Evolutionary conservation across 2,329 filamentous ascomycete genomes (phyloP), one percentile per base, ranked within the genome.

Genomic region (Epichloe amarillans): DNA sequence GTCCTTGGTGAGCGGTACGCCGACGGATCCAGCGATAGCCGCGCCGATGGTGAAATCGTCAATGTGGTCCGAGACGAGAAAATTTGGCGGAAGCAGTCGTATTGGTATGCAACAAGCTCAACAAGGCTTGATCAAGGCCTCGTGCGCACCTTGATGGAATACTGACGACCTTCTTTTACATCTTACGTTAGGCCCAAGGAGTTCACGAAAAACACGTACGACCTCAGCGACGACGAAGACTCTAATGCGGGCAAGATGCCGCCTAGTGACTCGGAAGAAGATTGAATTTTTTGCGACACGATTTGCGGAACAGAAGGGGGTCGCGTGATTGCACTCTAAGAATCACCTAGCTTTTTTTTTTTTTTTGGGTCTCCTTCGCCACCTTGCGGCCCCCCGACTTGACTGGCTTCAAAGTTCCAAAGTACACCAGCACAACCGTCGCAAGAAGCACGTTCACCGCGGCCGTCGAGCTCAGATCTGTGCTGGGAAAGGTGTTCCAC

Each of bases 401-500:
- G 17, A 21, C 50, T 19, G 47, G 48, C 47, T 56, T 60, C 50
- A 69, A 66, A 48, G 76, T 75, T 3, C 79, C 80, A 56, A 72
- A 68, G 75, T 83, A 86, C 14, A 80, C 71, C 45, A 80, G 73
- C 5, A 70, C 69, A 1, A 91, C 80, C 15, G 85, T 86, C 12
- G 78, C 62, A 17, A 80, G 79, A 59, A 97, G 71, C 39, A 81
- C 79, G 23, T 74, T 74, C 14, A 98, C 86, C 8, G 89, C 90
- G 15, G 74, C 69, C 14, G 62, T 64, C 4, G 78, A 81, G 62
- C 77, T 81, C 46, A 62, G 53, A 33, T 68, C 61, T 4, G 77
- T 81, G 63, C 88, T 95, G n/a, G 90, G 90, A 63, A 86, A 96
- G 10, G 90, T 81, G 59, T 96, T 95, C 90, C 90, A 96, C 12